Base-by-base conservation (phyloP, 2,329 filamentous ascomycete genomes). In the Aspergillus uvarum region DNA sequence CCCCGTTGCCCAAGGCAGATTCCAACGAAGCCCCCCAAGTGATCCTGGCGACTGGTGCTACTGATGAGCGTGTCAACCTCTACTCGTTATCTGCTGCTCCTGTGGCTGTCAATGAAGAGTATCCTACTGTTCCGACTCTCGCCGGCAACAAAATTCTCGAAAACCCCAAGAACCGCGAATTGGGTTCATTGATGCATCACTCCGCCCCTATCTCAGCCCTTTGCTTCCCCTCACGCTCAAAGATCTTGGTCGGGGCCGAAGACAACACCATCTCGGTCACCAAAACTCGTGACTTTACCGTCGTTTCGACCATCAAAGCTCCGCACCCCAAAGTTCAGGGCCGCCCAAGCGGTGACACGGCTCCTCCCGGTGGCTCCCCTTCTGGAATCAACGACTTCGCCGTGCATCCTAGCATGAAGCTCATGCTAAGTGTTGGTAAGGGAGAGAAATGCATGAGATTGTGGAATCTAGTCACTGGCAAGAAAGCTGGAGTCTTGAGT, bases 401-500 rank as follows among this genome's bases (percentile, higher is more conserved):
- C 2, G 89, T 99, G 26, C 95, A 99, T 74, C 94, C 95, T 0
- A 96, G 91, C 74, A 91, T 96, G 85, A 98, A 97, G 79, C 81
- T 99, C 54, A 96, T 98, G 91, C 87, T 99, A 61, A 96, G 87
- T 68, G 92, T 98, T 8, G 89, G 91, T 67, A 91, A 89, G 69
- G 92, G 92, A 65, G 95, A 99, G 79, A 88, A 87, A 65, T 92
- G 89, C 71, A 96, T 99, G 90, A 83, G 95, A 65, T 77, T 98
- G 65, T 99, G 95, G 95, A 98, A 99, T 72, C 76, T 99, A 64
- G 92, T 98, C 65, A 98, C 94, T 2, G 95, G 93, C 16, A 96
- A 94, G 80, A 97, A 96, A 79, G 93, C 93, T 0, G 92, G 93
- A 31, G 93, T 96, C 55, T 79, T 99, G 67, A 95, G 91, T 73